phyloP scores from a whole-genome alignment of 495 filamentous ascomycete species.

The Aspergillus kassunensis region DNA sequence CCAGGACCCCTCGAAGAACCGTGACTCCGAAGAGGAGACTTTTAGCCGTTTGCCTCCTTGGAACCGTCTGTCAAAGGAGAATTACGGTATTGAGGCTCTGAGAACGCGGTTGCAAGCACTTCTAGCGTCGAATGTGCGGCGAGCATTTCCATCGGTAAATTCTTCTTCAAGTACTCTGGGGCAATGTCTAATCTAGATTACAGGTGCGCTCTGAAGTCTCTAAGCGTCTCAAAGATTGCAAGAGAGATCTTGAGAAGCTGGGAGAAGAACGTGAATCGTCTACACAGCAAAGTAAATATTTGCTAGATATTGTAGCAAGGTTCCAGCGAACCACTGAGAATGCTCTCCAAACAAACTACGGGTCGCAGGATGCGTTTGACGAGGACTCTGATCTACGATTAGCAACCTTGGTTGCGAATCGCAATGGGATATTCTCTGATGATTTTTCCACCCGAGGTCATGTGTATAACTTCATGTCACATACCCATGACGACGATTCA shows the following conservation, averaged over 20 bases:
- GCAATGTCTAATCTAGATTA: background rate
- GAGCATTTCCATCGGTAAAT: constrained; percentile 9
- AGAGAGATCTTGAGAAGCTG: constrained; percentile 32
- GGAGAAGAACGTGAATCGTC: constrained; percentile 39
- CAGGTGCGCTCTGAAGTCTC: constrained; percentile 46
- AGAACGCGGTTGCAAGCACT: constrained; percentile 23
- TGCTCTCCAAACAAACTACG: constrained; percentile 45
- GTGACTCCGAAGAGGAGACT: constrained; percentile 21
- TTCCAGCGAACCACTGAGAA: constrained; percentile 38
- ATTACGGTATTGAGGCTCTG: constrained; percentile 49
- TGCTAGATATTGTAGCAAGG: constrained; percentile 36
- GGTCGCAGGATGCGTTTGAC: constrained; percentile 33
- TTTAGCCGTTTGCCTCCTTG: background rate
- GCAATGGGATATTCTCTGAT: constrained; percentile 39
- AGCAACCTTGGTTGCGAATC: constrained; percentile 40
- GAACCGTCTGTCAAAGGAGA: constrained; percentile 1
- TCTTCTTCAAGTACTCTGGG: background rate
- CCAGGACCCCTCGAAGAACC: constrained; percentile 6
- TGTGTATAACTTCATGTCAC: too few species aligned
- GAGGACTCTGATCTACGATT: constrained; percentile 30
- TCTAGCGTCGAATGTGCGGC: constrained; percentile 7
- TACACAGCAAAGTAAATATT: constrained; percentile 39
- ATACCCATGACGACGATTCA: too few species aligned
- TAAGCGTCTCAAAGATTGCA: constrained; percentile 28
- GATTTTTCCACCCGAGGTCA: too few species aligned